Conservation (phyloP, 108 stramenopile genomes). For the Licmophora abbreviata region DNA sequence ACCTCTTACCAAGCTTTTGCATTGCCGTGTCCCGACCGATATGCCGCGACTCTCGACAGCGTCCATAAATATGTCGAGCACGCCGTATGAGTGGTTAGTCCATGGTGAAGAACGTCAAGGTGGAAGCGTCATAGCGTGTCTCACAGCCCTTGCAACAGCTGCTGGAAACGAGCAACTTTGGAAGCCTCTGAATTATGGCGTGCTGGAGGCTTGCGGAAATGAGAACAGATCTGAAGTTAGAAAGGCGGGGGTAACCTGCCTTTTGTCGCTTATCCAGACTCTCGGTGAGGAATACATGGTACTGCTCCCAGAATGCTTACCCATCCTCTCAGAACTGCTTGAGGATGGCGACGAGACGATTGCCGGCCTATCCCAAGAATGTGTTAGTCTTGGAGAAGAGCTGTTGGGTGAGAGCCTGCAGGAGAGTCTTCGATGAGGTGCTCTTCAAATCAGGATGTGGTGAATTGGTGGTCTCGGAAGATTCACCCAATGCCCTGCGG, state of each 20-base stretch:
- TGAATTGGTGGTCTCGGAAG: no score
- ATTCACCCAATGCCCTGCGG: no score
- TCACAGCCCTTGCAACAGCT: conserved; percentile 72
- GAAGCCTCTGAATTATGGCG: conserved; percentile 84
- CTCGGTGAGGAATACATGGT: conserved; percentile 92
- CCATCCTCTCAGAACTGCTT: conserved; percentile 77
- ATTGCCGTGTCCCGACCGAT: conserved; percentile 39
- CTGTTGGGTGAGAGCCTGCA: conserved; percentile 77
- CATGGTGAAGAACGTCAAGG: conserved; percentile 31
- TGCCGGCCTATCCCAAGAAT: conserved; percentile 70
- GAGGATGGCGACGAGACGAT: conserved; percentile 80
- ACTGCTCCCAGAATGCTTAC: conserved; percentile 82
- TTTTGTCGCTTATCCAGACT: conserved; percentile 65
- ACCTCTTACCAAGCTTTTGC: conserved; percentile 63
- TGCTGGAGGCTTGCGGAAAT: conserved; percentile 69
- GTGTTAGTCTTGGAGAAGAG: conserved; percentile 75
- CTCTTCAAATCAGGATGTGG: no score
- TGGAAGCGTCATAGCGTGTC: conserved; percentile 63
- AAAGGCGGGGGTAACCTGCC: conserved; percentile 67
- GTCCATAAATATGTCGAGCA: conserved; percentile 2
- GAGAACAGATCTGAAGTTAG: conserved; percentile 60
- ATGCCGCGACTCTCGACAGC: conserved; percentile 19
- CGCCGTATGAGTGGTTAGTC: conserved; percentile 42
- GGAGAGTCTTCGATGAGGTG: conserved; percentile 68
- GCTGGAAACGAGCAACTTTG: conserved; percentile 85